A percentile compares a stretch with the other conserved stretches of the same genome.
These are phyloP conservation scores for Xylariales sp. DNA, from an alignment of 2,329 filamentous ascomycete species.

Conservation along the genomic window DNA sequence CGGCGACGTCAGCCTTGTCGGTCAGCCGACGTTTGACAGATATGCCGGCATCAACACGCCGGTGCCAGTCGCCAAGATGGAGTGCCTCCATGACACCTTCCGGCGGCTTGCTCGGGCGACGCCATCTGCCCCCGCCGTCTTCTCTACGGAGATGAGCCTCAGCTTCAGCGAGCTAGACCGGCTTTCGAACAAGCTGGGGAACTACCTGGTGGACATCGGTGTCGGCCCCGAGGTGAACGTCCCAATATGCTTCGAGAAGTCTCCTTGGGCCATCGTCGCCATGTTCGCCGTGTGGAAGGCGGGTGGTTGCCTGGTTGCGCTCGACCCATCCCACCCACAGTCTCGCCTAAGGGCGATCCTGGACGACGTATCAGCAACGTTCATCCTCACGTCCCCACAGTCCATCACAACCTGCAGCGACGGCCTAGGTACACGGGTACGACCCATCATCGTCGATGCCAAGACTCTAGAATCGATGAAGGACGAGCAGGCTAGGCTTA, in stretches of 20 bases:
- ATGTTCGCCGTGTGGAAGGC: slow-evolving; percentile 9
- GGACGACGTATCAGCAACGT: slow-evolving; percentile 6
- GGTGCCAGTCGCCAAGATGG: slow-evolving; percentile 4
- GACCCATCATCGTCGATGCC: slow-evolving; percentile 5
- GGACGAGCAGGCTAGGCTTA: background rate
- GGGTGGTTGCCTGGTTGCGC: slow-evolving; percentile 1
- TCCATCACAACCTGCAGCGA: background rate
- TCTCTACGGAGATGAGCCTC: slow-evolving; percentile 11
- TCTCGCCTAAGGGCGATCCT: slow-evolving; percentile 7
- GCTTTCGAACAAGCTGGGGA: slow-evolving; percentile 17
- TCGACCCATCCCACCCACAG: slow-evolving; percentile 8
- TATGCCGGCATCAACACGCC: slow-evolving; percentile 8
- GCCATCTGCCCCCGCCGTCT: slow-evolving; percentile 2
- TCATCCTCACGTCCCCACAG: slow-evolving; percentile 9
- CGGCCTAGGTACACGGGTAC: slow-evolving; percentile 1
- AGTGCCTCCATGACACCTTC: slow-evolving; percentile 10
- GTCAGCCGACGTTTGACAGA: background rate
- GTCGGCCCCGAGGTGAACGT: slow-evolving; percentile 26
- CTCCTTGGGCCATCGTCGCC: slow-evolving; percentile 21
- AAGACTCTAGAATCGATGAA: slow-evolving; percentile 4
- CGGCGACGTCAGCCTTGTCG: slow-evolving; percentile 6
- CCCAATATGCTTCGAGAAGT: slow-evolving; percentile 32
- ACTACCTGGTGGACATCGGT: slow-evolving; percentile 15
- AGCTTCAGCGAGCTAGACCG: slow-evolving; percentile 24
- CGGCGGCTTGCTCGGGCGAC: slow-evolving; percentile 2